These are phyloP conservation scores for Thermomucor indicae-seudaticae DNA, from an alignment of 371 early-diverging fungal species.

Conservation along the genomic window DNA sequence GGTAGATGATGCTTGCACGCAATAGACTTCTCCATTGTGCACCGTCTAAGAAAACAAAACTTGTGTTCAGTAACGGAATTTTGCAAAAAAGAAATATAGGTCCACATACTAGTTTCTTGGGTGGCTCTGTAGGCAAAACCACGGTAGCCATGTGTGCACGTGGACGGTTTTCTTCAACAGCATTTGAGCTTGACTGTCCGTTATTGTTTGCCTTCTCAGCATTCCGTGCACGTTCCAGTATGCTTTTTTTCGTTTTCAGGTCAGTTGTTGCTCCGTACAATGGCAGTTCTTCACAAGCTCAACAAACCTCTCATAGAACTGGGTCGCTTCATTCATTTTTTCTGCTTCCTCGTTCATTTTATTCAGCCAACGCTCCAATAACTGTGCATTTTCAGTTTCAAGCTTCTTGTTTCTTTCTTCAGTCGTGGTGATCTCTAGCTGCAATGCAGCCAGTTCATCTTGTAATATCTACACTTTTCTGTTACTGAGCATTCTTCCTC, in stretches of 20 bases:
- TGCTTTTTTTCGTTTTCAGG: neutral
- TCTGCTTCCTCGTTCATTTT: slow-evolving; percentile 92
- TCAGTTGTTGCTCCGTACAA: neutral
- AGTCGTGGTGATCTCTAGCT: slow-evolving; percentile 83
- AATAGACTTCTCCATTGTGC: slow-evolving; percentile 80
- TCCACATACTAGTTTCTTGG: slow-evolving; percentile 16
- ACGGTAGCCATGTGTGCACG: neutral
- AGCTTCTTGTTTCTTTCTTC: slow-evolving; percentile 77
- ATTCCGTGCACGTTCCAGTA: slow-evolving; percentile 28
- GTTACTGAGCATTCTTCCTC: neutral
- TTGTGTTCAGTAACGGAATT: neutral
- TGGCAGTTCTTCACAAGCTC: neutral
- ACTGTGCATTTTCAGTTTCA: slow-evolving; percentile 76
- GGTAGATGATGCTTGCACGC: slow-evolving; percentile 70
- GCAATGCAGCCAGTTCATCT: slow-evolving; percentile 88
- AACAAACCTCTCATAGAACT: slow-evolving; percentile 69
- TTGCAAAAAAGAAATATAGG: neutral
- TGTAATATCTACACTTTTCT: slow-evolving; percentile 50
- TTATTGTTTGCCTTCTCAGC: slow-evolving; percentile 13
- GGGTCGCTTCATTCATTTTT: slow-evolving; percentile 91
- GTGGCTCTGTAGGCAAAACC: slow-evolving; percentile 14
- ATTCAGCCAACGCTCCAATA: slow-evolving; percentile 88
- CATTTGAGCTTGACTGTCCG: neutral
- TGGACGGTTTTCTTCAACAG: too few species aligned
- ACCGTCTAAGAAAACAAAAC: slow-evolving; percentile 29